Evolutionary conservation across 805 yeast species (phyloP).

Genomic region (Pichia rugopelliculosa): DNA sequence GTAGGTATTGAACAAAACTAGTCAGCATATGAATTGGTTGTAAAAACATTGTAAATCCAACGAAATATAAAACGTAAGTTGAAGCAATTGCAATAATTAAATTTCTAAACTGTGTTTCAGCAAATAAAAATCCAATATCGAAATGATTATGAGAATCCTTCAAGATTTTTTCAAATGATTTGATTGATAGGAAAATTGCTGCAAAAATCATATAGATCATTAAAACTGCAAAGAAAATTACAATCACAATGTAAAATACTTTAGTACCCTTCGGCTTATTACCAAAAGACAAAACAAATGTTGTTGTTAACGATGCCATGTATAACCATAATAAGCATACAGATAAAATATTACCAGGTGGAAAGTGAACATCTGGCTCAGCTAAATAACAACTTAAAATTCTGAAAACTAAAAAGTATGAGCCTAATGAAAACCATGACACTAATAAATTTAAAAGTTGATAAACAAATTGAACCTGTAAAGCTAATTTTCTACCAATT

Average conservation of each 20-base stretch:
- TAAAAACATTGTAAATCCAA: constrained; percentile 72
- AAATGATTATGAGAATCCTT: constrained; percentile 33
- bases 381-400: constrained; percentile 78
- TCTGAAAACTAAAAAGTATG: constrained; percentile 83
- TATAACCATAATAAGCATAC: constrained; percentile 82
- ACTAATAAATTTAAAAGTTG: constrained; percentile 67
- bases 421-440: constrained; percentile 90
- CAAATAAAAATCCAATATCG: constrained; percentile 41
- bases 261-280: constrained; percentile 90
- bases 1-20: constrained; percentile 72
- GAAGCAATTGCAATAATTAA: constrained; percentile 78
- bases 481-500: constrained; percentile 53
- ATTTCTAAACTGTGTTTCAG: constrained; percentile 73
- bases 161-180: constrained; percentile 39
- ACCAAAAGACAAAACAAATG: constrained; percentile 87
- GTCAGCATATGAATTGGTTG: constrained; percentile 94
- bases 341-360: constrained; percentile 70
- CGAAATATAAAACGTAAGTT: constrained; percentile 72
- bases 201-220: constrained; percentile 90
- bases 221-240: constrained; percentile 72
- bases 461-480: constrained; percentile 74
- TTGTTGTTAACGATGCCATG: constrained; percentile 68
- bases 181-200: constrained; percentile 70
- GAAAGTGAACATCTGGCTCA: constrained; percentile 49
- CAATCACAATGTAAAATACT: constrained; percentile 65